phyloP scores from a whole-genome alignment of 305 asterid species.

The Fraxinus ornus region DNA sequence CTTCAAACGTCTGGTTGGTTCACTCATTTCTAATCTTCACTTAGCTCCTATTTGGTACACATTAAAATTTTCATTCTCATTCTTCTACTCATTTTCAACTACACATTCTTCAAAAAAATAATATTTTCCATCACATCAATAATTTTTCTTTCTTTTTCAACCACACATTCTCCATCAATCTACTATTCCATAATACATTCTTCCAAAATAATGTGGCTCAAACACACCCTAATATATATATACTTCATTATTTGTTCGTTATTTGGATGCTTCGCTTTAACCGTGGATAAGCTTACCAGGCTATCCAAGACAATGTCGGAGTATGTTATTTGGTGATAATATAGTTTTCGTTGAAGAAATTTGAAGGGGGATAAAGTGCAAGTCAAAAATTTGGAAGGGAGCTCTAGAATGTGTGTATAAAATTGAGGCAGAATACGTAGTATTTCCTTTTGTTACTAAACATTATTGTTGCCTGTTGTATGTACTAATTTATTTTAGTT shows the following conservation, averaged over 20 bases:
- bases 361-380: background rate
- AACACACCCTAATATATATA: background rate
- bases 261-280: background rate
- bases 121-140: no score
- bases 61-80: no score
- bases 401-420: background rate
- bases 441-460: background rate
- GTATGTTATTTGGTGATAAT: background rate
- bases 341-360: background rate
- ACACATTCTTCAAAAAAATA: no score
- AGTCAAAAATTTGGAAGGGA: background rate
- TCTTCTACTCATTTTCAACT: no score
- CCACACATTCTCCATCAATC: no score
- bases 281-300: background rate
- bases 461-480: background rate
- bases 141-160: no score
- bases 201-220: no score
- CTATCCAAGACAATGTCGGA: background rate
- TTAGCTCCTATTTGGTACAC: background rate
- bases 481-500: background rate
- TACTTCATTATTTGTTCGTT: background rate
- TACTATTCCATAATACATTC: no score
- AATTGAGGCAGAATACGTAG: background rate
- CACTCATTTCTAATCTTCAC: background rate
- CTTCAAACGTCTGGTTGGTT: background rate